These are phyloP conservation scores for Wickerhamiella nectarea DNA, from an alignment of 805 yeast genomes.

Conservation along the genomic window DNA sequence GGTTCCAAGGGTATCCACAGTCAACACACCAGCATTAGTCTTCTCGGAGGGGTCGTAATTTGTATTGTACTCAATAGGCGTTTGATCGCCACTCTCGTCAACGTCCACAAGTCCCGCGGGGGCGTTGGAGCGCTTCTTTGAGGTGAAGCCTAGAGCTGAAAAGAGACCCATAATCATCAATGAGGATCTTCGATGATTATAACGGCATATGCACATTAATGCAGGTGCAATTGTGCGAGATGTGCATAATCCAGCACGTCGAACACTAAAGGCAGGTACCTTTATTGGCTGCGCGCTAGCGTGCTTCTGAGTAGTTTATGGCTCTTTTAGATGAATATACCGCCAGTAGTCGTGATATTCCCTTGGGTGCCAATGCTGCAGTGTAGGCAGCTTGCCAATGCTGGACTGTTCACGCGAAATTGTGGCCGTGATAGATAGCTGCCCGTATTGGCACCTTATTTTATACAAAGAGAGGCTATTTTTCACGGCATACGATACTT, in stretches of 20 bases:
- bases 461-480: no score
- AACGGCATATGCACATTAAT: background rate
- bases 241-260: background rate
- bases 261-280: no score
- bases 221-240: background rate
- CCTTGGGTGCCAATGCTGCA: no score
- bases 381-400: no score
- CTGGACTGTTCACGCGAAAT: no score
- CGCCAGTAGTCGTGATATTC: no score
- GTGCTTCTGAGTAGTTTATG: no score
- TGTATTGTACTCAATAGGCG: background rate
- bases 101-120: background rate
- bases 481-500: no score
- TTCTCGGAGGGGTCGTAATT: background rate
- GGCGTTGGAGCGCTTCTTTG: background rate
- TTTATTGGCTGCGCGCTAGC: no score
- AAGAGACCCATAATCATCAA: background rate
- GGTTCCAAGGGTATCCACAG: background rate
- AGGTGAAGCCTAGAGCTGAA: background rate
- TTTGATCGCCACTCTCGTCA: background rate
- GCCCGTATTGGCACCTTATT: no score
- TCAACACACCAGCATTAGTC: background rate
- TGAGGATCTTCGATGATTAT: background rate
- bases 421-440: no score
- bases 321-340: no score